phyloP scores from a whole-genome alignment of 441 rosid genomes.

The Brassica balearica region DNA sequence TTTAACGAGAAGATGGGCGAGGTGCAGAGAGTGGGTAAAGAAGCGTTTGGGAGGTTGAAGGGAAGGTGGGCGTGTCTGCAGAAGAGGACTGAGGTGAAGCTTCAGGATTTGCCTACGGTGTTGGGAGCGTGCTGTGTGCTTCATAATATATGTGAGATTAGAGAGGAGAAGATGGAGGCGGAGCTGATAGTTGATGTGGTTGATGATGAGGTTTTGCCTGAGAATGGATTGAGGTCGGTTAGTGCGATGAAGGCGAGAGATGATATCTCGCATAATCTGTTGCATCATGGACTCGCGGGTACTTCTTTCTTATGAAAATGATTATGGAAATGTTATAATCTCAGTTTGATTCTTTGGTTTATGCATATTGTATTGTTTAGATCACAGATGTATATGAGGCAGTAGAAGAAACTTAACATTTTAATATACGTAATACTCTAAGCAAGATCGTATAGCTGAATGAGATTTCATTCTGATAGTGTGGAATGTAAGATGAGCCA shows the following conservation, averaged over 20 bases:
- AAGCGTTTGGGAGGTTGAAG: constrained; percentile 68
- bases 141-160: constrained; percentile 74
- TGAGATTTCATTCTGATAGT: constrained; percentile 16
- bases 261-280: constrained; percentile 66
- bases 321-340: too few species aligned
- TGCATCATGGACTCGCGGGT: constrained; percentile 84
- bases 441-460: neutral
- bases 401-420: constrained; percentile 27
- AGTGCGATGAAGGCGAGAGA: constrained; percentile 70
- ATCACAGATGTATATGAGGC: too few species aligned
- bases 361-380: too few species aligned
- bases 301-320: constrained; percentile 51
- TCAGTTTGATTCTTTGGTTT: too few species aligned
- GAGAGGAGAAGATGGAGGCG: constrained; percentile 54
- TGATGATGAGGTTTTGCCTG: constrained; percentile 75
- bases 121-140: constrained; percentile 76
- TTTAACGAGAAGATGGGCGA: constrained; percentile 75
- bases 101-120: constrained; percentile 73
- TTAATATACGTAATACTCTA: too few species aligned
- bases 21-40: constrained; percentile 60
- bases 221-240: constrained; percentile 55
- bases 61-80: constrained; percentile 75
- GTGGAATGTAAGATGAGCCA: constrained; percentile 11
- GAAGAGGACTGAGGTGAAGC: constrained; percentile 69
- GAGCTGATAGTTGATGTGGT: constrained; percentile 51